phyloP scores from a whole-genome alignment of 2,329 filamentous ascomycete genomes.

The Stylonectria norvegica region DNA sequence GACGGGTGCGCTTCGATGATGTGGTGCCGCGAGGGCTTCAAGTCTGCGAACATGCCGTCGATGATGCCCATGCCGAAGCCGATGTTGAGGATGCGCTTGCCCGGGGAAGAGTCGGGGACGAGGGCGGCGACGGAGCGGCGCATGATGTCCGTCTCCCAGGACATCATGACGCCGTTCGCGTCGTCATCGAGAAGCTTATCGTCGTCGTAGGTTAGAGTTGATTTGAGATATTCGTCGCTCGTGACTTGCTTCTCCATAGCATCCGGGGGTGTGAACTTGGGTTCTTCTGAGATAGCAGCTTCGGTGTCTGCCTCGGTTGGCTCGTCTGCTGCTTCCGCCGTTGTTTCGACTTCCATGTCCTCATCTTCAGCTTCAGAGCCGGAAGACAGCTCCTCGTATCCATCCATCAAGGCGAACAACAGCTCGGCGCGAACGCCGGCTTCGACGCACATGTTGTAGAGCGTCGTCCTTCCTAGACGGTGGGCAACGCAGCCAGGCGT shows the following conservation, averaged over 20 bases:
- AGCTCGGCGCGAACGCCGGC: constrained; percentile 89
- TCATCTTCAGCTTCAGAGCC: constrained; percentile 48
- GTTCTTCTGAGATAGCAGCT: constrained; percentile 27
- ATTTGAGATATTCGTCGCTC: constrained; percentile 66
- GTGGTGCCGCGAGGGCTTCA: constrained; percentile 68
- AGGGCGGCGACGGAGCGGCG: constrained; percentile 68
- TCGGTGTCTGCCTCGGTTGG: constrained; percentile 26
- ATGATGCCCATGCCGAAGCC: constrained; percentile 92
- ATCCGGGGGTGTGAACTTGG: constrained; percentile 34
- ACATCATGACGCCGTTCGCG: constrained; percentile 89
- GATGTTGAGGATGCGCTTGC: constrained; percentile 74
- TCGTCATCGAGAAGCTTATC: constrained; percentile 69
- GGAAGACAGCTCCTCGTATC: constrained; percentile 70
- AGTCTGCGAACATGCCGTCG: constrained; percentile 69
- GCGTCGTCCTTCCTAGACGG: constrained; percentile 60
- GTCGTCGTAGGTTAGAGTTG: constrained; percentile 60
- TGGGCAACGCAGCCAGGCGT: constrained; percentile 86
- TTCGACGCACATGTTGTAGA: constrained; percentile 83
- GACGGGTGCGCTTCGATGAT: constrained; percentile 82
- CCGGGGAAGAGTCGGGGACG: constrained; percentile 43
- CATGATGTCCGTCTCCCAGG: constrained; percentile 89
- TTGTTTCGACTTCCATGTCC: constrained; percentile 35
- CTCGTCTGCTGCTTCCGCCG: constrained; percentile 31
- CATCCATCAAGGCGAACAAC: constrained; percentile 75
- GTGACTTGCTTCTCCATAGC: constrained; percentile 49